These are phyloP conservation scores for Trichothecium sympodiale DNA, from an alignment of 2,329 filamentous ascomycete species.

Conservation along the genomic window DNA sequence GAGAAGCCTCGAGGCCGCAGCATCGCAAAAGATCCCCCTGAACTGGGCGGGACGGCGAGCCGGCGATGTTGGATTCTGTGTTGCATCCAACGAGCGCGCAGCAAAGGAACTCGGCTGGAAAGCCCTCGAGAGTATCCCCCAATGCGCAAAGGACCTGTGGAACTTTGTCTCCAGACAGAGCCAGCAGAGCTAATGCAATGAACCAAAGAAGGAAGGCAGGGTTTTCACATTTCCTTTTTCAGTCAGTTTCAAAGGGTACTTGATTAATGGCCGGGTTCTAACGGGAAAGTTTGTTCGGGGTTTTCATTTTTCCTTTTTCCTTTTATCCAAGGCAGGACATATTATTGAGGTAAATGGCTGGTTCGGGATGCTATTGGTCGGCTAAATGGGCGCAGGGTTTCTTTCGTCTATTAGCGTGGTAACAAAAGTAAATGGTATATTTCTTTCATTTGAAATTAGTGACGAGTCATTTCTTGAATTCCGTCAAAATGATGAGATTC, in stretches of 20 bases:
- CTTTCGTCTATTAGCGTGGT: no score
- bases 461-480: no score
- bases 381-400: no score
- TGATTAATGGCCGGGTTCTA: neutral
- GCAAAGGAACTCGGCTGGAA: conserved; percentile 30
- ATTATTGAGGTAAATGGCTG: no score
- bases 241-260: neutral
- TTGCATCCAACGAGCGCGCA: conserved; percentile 28
- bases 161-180: conserved; percentile 15
- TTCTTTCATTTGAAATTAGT: no score
- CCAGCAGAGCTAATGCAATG: no score
- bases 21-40: conserved; percentile 23
- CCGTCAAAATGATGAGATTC: no score
- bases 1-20: conserved; percentile 23
- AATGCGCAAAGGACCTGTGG: conserved; percentile 21
- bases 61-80: conserved; percentile 32
- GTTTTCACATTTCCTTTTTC: neutral
- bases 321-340: conserved; percentile 1
- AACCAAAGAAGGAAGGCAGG: no score
- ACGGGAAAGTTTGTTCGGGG: no score
- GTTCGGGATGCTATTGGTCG: no score
- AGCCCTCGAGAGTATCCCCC: conserved; percentile 15
- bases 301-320: no score
- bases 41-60: conserved; percentile 23
- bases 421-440: no score